Evolutionary conservation across 176 grass and related monocot species (phyloP), one percentile per base, ranked within the genome.

Genomic region (Stipa capillata): DNA sequence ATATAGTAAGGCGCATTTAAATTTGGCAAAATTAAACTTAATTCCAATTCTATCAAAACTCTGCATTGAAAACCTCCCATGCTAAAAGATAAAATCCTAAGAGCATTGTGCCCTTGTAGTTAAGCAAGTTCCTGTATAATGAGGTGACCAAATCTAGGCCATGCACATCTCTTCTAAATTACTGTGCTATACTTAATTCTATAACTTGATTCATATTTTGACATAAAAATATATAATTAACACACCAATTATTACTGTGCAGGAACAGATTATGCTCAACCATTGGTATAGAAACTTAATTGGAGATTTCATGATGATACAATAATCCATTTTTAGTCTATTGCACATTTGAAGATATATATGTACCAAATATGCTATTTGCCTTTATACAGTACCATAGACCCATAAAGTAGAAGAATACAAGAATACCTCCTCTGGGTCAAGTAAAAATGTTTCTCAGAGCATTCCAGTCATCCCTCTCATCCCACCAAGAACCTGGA

Each of bases 381-480:
- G 0, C 23, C 29, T 17, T 45, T 66, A 53, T n/a, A 73, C 28
- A 28, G 6, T 41, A 74, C 8, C 33, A 75, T 59, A 60, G 32
- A 39, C 82, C 29, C 36, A 52, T 43, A 12, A 40, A 65, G 32
- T 59, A 57, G 8, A 65, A 76, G 66, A 78, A 69, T 37, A 11
- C 3, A 81, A 84, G 49, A 44, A 73, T 83, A 99, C 96, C 96
- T 99, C 96, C n/a, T 99, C 96, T 15, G 96, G 83, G 69, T 99
- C 96, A 87, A 99, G 96, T 74, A 99, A 83, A 33, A 92, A 99
- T 76, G 96, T 89, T 85, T 99, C 92, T 90, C 96, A 99, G n/a
- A 99, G 90, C 80, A 99, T 84, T 51, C 96, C 96, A 83, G 21
- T 91, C 96, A 95, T 95, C 87, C 96, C 92, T 83, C 96, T 95